Percentiles rank a stretch among this genome's conserved stretches.
These are phyloP conservation scores for Viola pubescens DNA, from an alignment of 441 rosid species.

Conservation along the genomic window DNA sequence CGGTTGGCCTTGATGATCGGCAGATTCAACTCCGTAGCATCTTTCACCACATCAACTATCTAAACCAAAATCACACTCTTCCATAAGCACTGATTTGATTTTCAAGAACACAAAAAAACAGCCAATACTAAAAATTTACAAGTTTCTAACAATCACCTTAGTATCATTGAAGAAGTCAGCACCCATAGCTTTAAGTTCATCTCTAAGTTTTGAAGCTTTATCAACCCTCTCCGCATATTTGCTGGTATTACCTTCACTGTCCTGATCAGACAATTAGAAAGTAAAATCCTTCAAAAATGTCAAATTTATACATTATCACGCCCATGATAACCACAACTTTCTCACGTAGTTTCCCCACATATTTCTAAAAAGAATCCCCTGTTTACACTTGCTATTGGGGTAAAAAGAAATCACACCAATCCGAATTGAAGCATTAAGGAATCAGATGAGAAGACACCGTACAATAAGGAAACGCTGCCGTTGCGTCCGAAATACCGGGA, in stretches of 20 bases:
- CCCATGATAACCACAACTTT: conserved; percentile 24
- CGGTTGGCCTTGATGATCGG: conserved; percentile 53
- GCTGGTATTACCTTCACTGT: conserved; percentile 20
- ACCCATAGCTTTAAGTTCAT: conserved; percentile 46
- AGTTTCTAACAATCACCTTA: conserved; percentile 30
- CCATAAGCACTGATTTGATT: background rate
- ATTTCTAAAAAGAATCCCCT: conserved; percentile 35
- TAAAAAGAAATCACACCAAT: background rate
- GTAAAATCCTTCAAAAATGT: background rate
- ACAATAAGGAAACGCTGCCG: conserved; percentile 13
- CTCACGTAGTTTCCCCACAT: conserved; percentile 27
- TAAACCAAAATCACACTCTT: conserved; percentile 17
- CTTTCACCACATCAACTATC: conserved; percentile 55
- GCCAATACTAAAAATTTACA: background rate
- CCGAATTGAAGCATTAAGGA: background rate
- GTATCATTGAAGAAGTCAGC: conserved; percentile 53
- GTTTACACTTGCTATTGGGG: conserved; percentile 14
- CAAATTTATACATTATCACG: background rate
- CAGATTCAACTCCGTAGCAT: conserved; percentile 47
- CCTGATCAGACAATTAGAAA: conserved; percentile 36
- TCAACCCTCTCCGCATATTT: conserved; percentile 22
- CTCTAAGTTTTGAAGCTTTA: conserved; percentile 34
- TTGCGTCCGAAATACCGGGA: background rate
- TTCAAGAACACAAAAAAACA: background rate
- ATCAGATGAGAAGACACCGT: background rate